phyloP scores from a whole-genome alignment of 2,329 filamentous ascomycete species.

The Fusarium equiseti region DNA sequence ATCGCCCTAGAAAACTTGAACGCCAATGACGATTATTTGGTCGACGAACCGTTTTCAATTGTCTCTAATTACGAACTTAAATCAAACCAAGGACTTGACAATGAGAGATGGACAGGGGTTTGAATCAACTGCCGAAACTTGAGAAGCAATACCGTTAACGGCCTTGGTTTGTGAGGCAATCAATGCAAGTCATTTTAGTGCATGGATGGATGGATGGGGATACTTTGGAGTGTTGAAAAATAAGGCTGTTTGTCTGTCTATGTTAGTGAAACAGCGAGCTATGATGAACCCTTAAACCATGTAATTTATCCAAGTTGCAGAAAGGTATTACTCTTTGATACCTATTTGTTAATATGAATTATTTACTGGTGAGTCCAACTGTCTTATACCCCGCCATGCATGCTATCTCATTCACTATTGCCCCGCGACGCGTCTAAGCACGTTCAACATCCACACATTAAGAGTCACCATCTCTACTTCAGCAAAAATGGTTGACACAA shows the following conservation, averaged over 20 bases:
- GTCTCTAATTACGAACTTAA: background rate
- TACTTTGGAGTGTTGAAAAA: background rate
- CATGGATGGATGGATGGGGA: background rate
- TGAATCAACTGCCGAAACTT: slow-evolving; percentile 10
- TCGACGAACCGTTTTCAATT: background rate
- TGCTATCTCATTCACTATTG: background rate
- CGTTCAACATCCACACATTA: slow-evolving; percentile 16
- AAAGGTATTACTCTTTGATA: background rate
- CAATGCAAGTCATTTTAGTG: background rate
- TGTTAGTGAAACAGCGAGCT: background rate
- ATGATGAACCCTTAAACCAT: background rate
- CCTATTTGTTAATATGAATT: background rate
- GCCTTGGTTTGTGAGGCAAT: background rate
- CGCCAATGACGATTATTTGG: slow-evolving; percentile 8
- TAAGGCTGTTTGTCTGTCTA: background rate
- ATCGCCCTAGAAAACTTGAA: slow-evolving; percentile 6
- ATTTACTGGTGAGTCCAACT: background rate
- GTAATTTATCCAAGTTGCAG: background rate
- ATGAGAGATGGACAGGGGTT: background rate
- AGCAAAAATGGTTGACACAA: slow-evolving; percentile 51
- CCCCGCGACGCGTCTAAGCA: slow-evolving; percentile 41
- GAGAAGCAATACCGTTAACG: background rate
- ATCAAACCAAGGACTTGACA: background rate
- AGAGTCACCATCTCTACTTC: background rate
- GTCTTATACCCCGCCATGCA: slow-evolving; percentile 19